Evolutionary conservation across 2,329 filamentous ascomycete species (phyloP).

Genomic region (Stenocarpella maydis): DNA sequence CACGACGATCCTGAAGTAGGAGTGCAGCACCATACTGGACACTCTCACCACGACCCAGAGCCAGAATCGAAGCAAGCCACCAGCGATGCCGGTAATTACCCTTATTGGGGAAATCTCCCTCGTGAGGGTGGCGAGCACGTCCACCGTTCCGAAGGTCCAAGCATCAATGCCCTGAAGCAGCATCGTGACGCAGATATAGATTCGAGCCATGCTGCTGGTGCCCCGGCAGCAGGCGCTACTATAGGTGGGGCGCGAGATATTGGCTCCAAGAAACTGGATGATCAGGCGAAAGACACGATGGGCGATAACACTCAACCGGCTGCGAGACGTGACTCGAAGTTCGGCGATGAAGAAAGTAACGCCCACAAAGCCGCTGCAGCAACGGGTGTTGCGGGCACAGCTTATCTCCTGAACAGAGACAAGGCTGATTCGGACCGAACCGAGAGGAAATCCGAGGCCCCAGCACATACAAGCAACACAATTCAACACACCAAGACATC

Average conservation of each 20-base stretch:
- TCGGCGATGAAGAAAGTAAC: background rate
- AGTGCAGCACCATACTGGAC: constrained; percentile 15
- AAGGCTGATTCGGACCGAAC: background rate
- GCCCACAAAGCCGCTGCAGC: background rate
- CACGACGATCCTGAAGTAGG: background rate
- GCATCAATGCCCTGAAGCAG: background rate
- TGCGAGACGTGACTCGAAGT: background rate
- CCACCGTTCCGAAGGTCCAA: background rate
- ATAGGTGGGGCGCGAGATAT: background rate
- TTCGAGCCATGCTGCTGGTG: constrained; percentile 12
- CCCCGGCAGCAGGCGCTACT: background rate
- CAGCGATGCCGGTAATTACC: constrained; percentile 33
- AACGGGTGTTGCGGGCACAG: constrained; percentile 4
- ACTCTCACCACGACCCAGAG: constrained; percentile 27
- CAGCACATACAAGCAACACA: background rate
- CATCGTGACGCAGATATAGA: background rate
- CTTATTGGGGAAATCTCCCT: constrained; percentile 32
- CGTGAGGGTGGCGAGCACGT: constrained; percentile 3
- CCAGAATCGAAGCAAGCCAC: constrained; percentile 29
- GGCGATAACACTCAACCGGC: background rate
- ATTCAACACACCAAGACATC: background rate
- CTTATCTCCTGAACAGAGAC: constrained; percentile 18
- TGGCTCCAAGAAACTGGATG: background rate
- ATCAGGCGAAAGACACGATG: background rate
- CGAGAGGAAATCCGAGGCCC: background rate